Evolutionary conservation across 495 filamentous ascomycete genomes (phyloP).

Genomic region (Penicillium samsonianum): DNA sequence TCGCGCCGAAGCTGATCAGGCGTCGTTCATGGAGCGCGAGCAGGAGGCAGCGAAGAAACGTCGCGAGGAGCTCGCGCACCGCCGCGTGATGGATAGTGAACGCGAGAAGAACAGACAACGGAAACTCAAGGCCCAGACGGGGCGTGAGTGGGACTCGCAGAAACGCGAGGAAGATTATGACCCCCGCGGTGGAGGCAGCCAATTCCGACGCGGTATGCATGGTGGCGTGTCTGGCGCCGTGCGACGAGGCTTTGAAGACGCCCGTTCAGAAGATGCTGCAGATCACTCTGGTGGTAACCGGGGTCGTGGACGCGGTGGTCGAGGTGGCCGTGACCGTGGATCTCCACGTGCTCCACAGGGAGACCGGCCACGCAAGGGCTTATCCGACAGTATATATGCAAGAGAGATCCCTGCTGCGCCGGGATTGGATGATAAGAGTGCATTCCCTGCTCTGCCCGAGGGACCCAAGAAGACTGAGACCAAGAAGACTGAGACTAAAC

Average conservation of each 20-base stretch:
- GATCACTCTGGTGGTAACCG: conserved; percentile 15
- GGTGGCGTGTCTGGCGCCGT: conserved; percentile 55
- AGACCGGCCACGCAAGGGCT: conserved; percentile 22
- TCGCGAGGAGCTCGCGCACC: conserved; percentile 56
- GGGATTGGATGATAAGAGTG: conserved; percentile 34
- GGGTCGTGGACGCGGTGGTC: conserved; percentile 29
- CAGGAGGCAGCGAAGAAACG: conserved; percentile 55
- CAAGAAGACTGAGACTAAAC: conserved; percentile 12
- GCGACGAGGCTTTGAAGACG: conserved; percentile 37
- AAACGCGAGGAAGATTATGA: conserved; percentile 67
- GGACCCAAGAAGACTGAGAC: conserved; percentile 23
- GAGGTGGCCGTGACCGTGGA: conserved; percentile 40
- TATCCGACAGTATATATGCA: conserved; percentile 18
- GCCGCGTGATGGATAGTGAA: conserved; percentile 66
- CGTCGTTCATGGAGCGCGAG: conserved; percentile 66
- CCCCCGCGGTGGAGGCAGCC: conserved; percentile 45
- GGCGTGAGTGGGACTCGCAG: conserved; percentile 75
- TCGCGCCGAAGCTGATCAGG: conserved; percentile 67
- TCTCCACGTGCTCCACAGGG: conserved; percentile 35
- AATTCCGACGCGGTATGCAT: conserved; percentile 57
- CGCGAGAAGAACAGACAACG: conserved; percentile 69
- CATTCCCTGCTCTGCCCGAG: conserved; percentile 48
- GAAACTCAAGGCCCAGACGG: conserved; percentile 65
- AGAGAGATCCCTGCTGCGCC: conserved; percentile 22
- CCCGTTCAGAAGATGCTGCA: conserved; percentile 23